Conservation (phyloP, 1,284 basidiomycete genomes). For the Ustilago esculenta region DNA sequence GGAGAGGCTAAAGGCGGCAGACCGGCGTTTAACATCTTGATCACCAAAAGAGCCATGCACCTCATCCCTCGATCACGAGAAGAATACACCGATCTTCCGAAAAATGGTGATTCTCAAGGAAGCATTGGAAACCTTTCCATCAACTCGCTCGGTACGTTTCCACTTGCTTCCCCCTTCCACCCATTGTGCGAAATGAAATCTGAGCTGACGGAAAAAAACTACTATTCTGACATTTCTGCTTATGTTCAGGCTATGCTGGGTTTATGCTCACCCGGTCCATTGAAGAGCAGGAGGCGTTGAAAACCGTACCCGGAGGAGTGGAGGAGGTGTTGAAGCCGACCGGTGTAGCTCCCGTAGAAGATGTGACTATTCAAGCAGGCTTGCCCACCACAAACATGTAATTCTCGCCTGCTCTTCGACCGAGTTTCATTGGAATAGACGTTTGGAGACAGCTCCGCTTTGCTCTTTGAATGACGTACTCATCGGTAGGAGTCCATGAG, state of each 20-base stretch:
- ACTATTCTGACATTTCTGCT: not conserved
- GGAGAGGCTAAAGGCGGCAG: not conserved
- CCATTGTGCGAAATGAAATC: too few relatives aligned
- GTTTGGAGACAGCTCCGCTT: not conserved
- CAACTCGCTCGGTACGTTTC: slow-evolving; percentile 50
- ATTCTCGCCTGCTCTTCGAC: not conserved
- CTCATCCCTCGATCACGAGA: slow-evolving; percentile 58
- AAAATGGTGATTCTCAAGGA: slow-evolving; percentile 8
- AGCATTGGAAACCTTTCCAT: slow-evolving; percentile 48
- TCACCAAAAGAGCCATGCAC: slow-evolving; percentile 62
- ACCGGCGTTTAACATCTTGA: slow-evolving; percentile 57
- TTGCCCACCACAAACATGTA: slow-evolving; percentile 37
- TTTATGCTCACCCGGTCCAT: slow-evolving; percentile 53
- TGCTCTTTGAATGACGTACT: too few relatives aligned
- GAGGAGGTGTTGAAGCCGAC: slow-evolving; percentile 33
- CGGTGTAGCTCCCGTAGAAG: slow-evolving; percentile 38
- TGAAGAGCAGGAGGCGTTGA: slow-evolving; percentile 50
- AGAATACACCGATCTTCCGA: slow-evolving; percentile 30
- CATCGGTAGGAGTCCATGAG: too few relatives aligned
- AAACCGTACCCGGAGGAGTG: slow-evolving; percentile 29
- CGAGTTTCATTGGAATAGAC: not conserved
- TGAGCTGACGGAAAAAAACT: not conserved
- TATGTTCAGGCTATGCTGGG: slow-evolving; percentile 56
- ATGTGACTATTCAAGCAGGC: slow-evolving; percentile 41
- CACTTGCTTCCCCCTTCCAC: too few relatives aligned